Conservation (phyloP, 169 alveolate species). For the Eimeria zaria region DNA sequence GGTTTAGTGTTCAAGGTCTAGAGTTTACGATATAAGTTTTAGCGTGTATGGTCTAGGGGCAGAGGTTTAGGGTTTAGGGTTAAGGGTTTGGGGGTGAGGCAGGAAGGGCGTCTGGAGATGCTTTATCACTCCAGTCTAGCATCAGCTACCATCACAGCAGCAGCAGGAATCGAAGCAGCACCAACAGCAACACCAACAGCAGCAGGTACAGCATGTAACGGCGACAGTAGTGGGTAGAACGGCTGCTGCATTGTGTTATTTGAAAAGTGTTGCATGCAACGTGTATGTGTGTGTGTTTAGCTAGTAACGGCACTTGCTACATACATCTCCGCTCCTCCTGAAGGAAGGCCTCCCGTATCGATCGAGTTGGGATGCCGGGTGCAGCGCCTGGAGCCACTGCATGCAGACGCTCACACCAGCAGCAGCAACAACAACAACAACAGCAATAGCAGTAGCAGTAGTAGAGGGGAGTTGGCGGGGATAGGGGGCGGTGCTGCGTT, state of each 20-base stretch:
- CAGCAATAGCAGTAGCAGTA: not conserved
- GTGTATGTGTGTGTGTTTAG: not conserved
- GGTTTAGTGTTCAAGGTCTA: not conserved
- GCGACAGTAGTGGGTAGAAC: not conserved
- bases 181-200: not conserved
- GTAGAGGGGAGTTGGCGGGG: not conserved
- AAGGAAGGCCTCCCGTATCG: not conserved
- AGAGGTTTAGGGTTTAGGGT: not conserved
- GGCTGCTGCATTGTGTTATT: not conserved
- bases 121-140: not conserved
- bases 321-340: constrained; percentile 1
- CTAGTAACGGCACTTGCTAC: constrained; percentile 9
- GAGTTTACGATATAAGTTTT: not conserved
- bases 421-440: not conserved
- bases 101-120: not conserved
- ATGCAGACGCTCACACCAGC: not conserved
- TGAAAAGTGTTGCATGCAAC: not conserved
- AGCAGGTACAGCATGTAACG: not conserved
- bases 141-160: no score
- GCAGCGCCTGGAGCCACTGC: constrained; percentile 5
- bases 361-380: constrained; percentile 34
- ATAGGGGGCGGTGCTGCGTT: constrained; percentile 3
- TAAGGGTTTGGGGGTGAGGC: no score
- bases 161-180: not conserved
- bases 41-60: not conserved